phyloP scores from a whole-genome alignment of 768 basidiomycete genomes.

The Chalciporus piperatus region DNA sequence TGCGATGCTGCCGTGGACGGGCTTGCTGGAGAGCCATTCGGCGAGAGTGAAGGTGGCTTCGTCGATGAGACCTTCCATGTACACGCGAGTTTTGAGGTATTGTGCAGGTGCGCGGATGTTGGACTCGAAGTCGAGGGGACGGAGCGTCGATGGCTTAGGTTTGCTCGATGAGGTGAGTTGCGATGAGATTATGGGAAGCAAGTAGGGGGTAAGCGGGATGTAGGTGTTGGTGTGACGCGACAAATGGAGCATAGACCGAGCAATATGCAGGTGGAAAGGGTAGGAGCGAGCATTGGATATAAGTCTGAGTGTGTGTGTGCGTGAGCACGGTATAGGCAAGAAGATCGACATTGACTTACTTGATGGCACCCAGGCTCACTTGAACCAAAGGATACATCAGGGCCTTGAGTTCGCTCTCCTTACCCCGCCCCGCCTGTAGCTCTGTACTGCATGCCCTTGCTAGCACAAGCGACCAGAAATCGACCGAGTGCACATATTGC shows the following conservation, averaged over 20 bases:
- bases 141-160: slow-evolving; percentile 80
- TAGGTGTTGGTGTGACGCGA: slow-evolving; percentile 81
- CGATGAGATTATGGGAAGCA: slow-evolving; percentile 82
- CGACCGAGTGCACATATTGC: slow-evolving; percentile 94
- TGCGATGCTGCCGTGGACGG: slow-evolving; percentile 81
- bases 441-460: slow-evolving; percentile 73
- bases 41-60: slow-evolving; percentile 76
- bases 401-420: slow-evolving; percentile 78
- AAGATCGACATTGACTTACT: slow-evolving; percentile 48
- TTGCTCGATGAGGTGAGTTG: slow-evolving; percentile 64
- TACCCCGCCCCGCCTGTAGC: slow-evolving; percentile 46
- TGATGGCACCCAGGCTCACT: slow-evolving; percentile 88
- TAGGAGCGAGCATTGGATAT: slow-evolving; percentile 89
- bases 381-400: slow-evolving; percentile 95
- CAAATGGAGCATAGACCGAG: slow-evolving; percentile 85
- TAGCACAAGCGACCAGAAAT: slow-evolving; percentile 93
- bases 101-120: slow-evolving; percentile 84
- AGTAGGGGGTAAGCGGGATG: slow-evolving; percentile 82
- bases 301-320: slow-evolving; percentile 50
- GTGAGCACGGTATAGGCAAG: neutral
- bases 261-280: slow-evolving; percentile 91
- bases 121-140: slow-evolving; percentile 86
- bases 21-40: slow-evolving; percentile 71
- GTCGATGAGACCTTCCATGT: slow-evolving; percentile 78
- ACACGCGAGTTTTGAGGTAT: slow-evolving; percentile 85